These are phyloP conservation scores for Lachancea mirantina DNA, from an alignment of 805 yeast genomes.

Conservation along the genomic window DNA sequence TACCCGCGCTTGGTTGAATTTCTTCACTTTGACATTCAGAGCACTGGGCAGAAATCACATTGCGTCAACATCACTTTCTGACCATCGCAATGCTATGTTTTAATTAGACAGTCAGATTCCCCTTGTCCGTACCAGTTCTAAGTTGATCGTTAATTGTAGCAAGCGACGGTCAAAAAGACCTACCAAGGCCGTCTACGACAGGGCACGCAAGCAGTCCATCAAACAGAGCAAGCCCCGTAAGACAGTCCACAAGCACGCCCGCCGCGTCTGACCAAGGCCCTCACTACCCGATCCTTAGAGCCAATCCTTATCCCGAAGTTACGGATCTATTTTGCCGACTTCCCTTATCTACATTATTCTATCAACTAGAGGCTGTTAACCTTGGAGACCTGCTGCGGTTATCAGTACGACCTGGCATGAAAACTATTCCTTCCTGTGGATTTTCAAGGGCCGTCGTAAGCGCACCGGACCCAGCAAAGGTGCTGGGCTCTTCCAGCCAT, in stretches of 20 bases:
- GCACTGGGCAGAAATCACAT: conserved; percentile 39
- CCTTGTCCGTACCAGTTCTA: conserved; percentile 30
- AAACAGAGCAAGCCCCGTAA: conserved; percentile 22
- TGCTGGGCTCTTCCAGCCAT: conserved; percentile 36
- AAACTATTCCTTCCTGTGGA: conserved; percentile 36
- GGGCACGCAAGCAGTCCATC: conserved; percentile 25
- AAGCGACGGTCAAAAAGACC: conserved; percentile 27
- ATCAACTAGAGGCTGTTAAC: conserved; percentile 41
- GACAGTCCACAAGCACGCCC: conserved; percentile 27
- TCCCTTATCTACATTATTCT: conserved; percentile 39
- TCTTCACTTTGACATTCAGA: conserved; percentile 37
- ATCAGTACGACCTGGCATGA: conserved; percentile 39
- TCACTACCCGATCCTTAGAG: conserved; percentile 37
- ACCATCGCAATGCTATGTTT: conserved; percentile 41
- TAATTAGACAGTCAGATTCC: conserved; percentile 40
- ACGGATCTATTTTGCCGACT: conserved; percentile 40
- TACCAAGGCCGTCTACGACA: conserved; percentile 26
- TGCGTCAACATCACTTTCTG: conserved; percentile 40
- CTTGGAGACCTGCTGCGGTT: conserved; percentile 42
- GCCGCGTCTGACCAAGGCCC: conserved; percentile 33
- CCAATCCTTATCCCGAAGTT: conserved; percentile 40
- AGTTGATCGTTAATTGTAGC: conserved; percentile 26
- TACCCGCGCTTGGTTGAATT: conserved; percentile 41
- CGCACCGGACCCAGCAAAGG: conserved; percentile 36
- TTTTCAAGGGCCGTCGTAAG: conserved; percentile 37